Evolutionary conservation across 2,329 filamentous ascomycete genomes (phyloP).

Genomic region (Claviceps purpurea): DNA sequence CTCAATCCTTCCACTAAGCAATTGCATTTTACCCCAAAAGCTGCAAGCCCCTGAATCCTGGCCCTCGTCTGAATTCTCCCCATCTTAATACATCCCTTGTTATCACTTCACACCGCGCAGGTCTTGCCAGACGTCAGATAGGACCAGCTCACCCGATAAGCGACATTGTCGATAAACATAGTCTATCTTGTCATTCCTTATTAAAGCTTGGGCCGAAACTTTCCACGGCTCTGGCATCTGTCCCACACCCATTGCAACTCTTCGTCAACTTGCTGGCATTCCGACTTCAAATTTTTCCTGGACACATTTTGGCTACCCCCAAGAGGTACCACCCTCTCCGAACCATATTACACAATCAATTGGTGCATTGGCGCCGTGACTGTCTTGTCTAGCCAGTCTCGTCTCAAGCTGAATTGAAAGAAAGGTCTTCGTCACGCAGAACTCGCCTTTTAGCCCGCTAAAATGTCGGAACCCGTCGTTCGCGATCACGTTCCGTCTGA

Average conservation of each 20-base stretch:
- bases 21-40: neutral
- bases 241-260: neutral
- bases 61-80: neutral
- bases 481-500: slow-evolving; percentile 5
- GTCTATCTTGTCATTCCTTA: neutral
- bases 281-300: neutral
- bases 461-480: slow-evolving; percentile 4
- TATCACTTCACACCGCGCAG: neutral
- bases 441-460: neutral
- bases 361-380: neutral
- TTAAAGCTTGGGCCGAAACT: neutral
- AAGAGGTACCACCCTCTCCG: neutral
- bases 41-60: slow-evolving; percentile 1
- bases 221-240: neutral
- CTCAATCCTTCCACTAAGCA: neutral
- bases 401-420: no score
- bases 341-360: neutral
- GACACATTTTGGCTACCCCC: neutral
- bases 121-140: neutral
- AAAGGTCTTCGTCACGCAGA: no score
- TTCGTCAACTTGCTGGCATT: neutral
- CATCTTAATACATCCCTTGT: neutral
- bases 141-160: neutral
- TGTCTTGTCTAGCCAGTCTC: no score
- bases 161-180: neutral